Base-by-base conservation (phyloP, 1,139 yeast species). In the Saccharomyces hybrid region DNA sequence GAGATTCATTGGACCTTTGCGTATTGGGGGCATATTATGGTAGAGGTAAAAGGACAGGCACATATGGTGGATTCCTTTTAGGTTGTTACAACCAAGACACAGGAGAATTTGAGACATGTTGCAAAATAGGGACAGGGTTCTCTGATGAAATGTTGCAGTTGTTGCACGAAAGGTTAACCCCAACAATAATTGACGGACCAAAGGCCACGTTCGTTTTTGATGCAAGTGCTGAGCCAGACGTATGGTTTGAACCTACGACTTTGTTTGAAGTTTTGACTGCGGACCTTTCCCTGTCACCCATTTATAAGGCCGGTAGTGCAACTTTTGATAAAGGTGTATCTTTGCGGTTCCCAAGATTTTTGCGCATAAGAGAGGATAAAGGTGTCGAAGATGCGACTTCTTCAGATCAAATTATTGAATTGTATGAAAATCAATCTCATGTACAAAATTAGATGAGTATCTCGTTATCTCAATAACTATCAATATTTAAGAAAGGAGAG, bases 41-140 rank as follows among this genome's bases (percentile, higher is more conserved):
- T 14, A 83, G 83, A 59, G 99, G 99, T 50, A 95, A 93, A 70
- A 80, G 99, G 65, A 90, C 98, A 0, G 97, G 96, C 26, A 79
- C 86, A 55, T 93, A 91, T 69, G 99, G 99, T 52, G 99, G 98
- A 2, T 93, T 89, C 66, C 72, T 93, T 44, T 75, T 95, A 54
- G 99, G 97, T 0, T 84, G 95, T 46, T 91, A 89, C 69, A 91
- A 93, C 66, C 82, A 83, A 52, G 97, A 91, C 59, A 80, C 89
- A 0, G 98, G 95, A 25, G 97, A 90, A 63, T 89, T 82, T 66
- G 99, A 93, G 68, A 88, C 97, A 0, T 86, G 96, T 48, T 93
- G 99, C 73, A 93, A 95, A 70, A 91, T 95, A 54, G 99, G 99
- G 48, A 95, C 99, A 0, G 99, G 99, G 0, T 93, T 93, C 68